phyloP scores from a whole-genome alignment of 768 basidiomycete species.

The Paxillus rubicundulus region DNA sequence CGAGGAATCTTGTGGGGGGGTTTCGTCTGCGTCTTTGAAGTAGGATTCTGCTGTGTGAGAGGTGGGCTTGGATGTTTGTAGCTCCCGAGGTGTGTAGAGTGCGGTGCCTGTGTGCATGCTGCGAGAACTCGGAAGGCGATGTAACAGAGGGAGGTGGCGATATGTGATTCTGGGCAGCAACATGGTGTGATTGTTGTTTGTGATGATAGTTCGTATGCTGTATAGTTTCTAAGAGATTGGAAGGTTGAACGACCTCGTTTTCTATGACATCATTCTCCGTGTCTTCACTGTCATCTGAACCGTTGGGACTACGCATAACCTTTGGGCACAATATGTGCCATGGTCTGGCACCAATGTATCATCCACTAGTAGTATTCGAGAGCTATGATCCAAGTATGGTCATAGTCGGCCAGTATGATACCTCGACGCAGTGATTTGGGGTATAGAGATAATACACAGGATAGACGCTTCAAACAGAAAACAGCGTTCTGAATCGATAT shows the following conservation, averaged over 20 bases:
- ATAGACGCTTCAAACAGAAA: neutral
- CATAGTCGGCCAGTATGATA: too few species aligned
- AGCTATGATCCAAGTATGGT: too few species aligned
- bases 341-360: too few species aligned
- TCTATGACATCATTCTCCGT: too few species aligned
- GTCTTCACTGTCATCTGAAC: too few species aligned
- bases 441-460: neutral
- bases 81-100: neutral
- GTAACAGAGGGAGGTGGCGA: constrained; percentile 2
- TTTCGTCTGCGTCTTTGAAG: constrained; percentile 46
- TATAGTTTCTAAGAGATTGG: too few species aligned
- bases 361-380: too few species aligned
- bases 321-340: too few species aligned
- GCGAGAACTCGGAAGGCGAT: neutral
- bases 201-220: neutral
- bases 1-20: constrained; percentile 39
- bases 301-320: too few species aligned
- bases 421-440: neutral
- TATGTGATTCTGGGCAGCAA: neutral
- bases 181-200: constrained; percentile 1
- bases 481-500: neutral
- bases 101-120: constrained; percentile 2
- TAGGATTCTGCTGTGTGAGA: constrained; percentile 43
- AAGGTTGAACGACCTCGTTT: too few species aligned
- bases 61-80: constrained; percentile 4